Evolutionary conservation across 768 basidiomycete species (phyloP).

Genomic region (Calocybe cyanea): DNA sequence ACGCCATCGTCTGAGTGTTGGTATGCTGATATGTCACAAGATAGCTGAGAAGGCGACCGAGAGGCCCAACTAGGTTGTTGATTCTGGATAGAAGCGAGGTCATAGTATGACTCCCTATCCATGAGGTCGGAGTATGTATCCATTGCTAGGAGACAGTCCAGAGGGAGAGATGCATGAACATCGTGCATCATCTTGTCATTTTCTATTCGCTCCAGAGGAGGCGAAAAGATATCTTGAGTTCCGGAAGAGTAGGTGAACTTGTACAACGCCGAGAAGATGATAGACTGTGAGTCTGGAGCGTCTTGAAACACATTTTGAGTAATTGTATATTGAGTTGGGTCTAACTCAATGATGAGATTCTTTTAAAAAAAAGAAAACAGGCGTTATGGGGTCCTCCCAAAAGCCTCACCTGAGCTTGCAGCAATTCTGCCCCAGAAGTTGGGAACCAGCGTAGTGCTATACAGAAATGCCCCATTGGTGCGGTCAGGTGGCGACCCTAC

Average conservation of each 20-base stretch:
- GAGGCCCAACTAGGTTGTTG: conserved; percentile 10
- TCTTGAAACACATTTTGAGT: conserved; percentile 55
- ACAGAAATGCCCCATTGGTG: conserved; percentile 38
- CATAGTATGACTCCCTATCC: conserved; percentile 15
- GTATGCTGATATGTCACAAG: conserved; percentile 13
- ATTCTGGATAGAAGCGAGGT: conserved; percentile 8
- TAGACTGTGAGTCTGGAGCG: conserved; percentile 21
- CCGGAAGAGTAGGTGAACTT: conserved; percentile 43
- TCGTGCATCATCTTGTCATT: conserved; percentile 11
- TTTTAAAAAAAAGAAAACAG: no score
- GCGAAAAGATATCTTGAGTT: conserved; percentile 9
- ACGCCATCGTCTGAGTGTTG: conserved; percentile 15
- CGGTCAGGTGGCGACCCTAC: conserved; percentile 22
- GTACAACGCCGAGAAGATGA: conserved; percentile 57
- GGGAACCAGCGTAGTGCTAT: conserved; percentile 60
- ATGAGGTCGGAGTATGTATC: conserved; percentile 11
- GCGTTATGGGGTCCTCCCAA: background rate
- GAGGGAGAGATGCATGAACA: conserved; percentile 14
- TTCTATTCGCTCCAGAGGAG: conserved; percentile 11
- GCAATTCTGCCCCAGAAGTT: conserved; percentile 62
- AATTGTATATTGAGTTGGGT: conserved; percentile 65
- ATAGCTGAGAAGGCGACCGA: conserved; percentile 13
- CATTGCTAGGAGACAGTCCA: conserved; percentile 20
- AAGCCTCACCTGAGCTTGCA: conserved; percentile 45
- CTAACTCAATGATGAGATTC: conserved; percentile 29